Evolutionary conservation across 345 rosid genomes (phyloP).

Genomic region (Brassica carinata): DNA sequence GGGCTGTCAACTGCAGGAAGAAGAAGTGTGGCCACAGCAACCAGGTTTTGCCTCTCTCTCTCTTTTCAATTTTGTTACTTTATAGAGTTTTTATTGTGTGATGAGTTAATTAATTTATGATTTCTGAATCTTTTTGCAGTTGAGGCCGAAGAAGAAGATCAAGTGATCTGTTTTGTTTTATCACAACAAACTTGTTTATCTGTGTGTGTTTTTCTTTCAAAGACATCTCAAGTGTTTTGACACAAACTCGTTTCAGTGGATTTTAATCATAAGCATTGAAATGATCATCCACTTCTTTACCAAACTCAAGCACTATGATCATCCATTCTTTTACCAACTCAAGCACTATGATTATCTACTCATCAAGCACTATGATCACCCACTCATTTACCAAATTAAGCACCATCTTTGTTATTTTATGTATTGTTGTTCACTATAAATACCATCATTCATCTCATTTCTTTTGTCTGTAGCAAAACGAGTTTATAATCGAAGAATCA

Average conservation of each 20-base stretch:
- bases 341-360: too few species aligned
- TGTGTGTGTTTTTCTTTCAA: background rate
- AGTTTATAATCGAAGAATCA: too few species aligned
- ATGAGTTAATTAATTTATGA: background rate
- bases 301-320: too few species aligned
- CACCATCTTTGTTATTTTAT: too few species aligned
- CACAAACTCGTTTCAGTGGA: background rate
- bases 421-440: too few species aligned
- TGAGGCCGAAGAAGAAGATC: background rate
- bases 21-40: background rate
- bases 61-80: background rate
- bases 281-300: too few species aligned
- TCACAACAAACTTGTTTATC: background rate
- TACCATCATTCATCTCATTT: too few species aligned
- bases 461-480: too few species aligned
- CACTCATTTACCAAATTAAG: too few species aligned
- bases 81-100: background rate
- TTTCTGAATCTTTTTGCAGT: background rate
- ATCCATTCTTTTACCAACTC: too few species aligned
- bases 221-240: background rate
- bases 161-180: background rate
- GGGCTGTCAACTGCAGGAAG: slow-evolving; percentile 1
- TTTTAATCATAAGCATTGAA: too few species aligned
- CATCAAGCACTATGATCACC: too few species aligned
- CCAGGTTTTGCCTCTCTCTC: background rate